These are phyloP conservation scores for Eremothecium gossypii DNA, from an alignment of 1,139 yeast species.

Conservation along the genomic window DNA sequence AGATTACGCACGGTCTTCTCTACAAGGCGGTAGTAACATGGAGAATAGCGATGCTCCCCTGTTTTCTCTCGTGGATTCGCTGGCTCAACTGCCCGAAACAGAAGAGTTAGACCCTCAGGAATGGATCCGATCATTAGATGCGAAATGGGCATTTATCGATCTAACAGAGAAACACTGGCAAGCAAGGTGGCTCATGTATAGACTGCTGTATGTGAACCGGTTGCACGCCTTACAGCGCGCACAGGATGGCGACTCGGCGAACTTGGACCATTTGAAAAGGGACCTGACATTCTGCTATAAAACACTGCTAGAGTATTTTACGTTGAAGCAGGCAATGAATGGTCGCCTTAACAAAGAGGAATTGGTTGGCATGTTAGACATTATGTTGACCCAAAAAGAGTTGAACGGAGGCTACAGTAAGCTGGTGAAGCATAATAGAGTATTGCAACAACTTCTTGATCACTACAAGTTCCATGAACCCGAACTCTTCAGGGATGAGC, in stretches of 20 bases:
- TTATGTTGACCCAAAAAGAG: constrained; percentile 7
- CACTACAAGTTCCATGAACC: constrained; percentile 12
- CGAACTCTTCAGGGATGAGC: constrained; percentile 14
- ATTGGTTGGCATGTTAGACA: constrained; percentile 14
- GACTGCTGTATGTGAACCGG: constrained; percentile 4
- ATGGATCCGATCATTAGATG: constrained; percentile 4
- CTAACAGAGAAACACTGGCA: constrained; percentile 6
- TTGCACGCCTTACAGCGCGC: neutral
- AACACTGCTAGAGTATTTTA: constrained; percentile 12
- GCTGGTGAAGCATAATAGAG: constrained; percentile 12
- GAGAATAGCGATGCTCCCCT: constrained; percentile 5
- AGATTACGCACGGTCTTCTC: neutral
- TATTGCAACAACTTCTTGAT: constrained; percentile 12
- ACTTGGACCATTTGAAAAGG: neutral
- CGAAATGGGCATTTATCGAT: neutral
- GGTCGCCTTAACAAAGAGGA: constrained; percentile 16
- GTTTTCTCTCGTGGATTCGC: no score
- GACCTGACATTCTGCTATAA: neutral
- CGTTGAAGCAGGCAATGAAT: constrained; percentile 17
- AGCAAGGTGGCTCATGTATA: constrained; percentile 4
- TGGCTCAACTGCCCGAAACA: no score
- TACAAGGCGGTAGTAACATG: constrained; percentile 10
- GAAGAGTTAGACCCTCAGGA: neutral
- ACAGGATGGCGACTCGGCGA: neutral
- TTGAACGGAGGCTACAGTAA: constrained; percentile 2